These are phyloP conservation scores for Alnus rubra DNA, from an alignment of 306 rosid genomes.

Conservation along the genomic window DNA sequence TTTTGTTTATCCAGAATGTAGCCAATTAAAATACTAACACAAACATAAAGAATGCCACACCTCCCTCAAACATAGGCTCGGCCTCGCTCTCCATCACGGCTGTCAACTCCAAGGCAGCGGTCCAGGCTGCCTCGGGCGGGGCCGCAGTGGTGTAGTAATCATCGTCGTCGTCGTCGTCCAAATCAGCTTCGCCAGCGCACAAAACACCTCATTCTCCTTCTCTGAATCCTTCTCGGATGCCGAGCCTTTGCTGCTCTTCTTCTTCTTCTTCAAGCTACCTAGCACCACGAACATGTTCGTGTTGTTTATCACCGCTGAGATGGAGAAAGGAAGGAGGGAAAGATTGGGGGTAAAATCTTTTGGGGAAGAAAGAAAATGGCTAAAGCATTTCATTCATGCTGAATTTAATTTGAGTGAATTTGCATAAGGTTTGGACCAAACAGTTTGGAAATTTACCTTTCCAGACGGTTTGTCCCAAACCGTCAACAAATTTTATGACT, in stretches of 20 bases:
- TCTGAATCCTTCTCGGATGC: slow-evolving; percentile 22
- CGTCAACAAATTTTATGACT: too few relatives aligned
- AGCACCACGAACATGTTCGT: slow-evolving; percentile 74
- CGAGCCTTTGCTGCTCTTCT: slow-evolving; percentile 44
- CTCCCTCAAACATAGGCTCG: slow-evolving; percentile 5
- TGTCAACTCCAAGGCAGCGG: slow-evolving; percentile 23
- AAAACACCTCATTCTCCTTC: slow-evolving; percentile 41
- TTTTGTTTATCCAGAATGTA: too few relatives aligned
- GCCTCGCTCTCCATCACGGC: slow-evolving; percentile 25
- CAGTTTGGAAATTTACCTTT: too few relatives aligned
- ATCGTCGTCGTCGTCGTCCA: slow-evolving; percentile 62
- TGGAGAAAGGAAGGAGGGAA: too few relatives aligned
- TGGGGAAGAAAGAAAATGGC: too few relatives aligned
- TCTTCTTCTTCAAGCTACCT: slow-evolving; percentile 72
- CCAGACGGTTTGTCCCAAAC: too few relatives aligned
- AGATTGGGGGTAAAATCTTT: too few relatives aligned
- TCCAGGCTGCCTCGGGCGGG: slow-evolving; percentile 57
- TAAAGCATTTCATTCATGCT: too few relatives aligned
- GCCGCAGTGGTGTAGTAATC: slow-evolving; percentile 66
- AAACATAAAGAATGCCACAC: too few relatives aligned
- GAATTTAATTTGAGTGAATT: too few relatives aligned
- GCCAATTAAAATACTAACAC: too few relatives aligned
- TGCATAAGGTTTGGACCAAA: too few relatives aligned
- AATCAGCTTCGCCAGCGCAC: slow-evolving; percentile 87
- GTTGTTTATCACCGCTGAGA: slow-evolving; percentile 44